Conservation (phyloP, 2,329 filamentous ascomycete species). For the Botryotinia convoluta region DNA sequence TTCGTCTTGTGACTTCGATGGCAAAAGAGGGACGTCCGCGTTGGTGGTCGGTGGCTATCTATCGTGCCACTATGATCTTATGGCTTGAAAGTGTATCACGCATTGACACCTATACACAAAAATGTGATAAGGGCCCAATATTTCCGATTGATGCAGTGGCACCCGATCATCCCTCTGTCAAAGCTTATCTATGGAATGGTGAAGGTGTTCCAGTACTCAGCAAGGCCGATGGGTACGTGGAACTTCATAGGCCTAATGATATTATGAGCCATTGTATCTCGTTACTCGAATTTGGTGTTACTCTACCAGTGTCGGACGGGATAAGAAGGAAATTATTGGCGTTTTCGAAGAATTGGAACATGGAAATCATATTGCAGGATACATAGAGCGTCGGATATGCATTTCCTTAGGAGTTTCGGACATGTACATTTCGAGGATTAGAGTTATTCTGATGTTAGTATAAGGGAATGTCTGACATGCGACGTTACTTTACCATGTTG, state of each 20-base stretch:
- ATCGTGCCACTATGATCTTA: slow-evolving; percentile 61
- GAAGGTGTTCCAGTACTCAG: slow-evolving; percentile 53
- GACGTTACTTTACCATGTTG: not conserved
- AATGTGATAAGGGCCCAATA: slow-evolving; percentile 39
- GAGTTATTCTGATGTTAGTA: not conserved
- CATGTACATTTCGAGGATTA: slow-evolving; percentile 2
- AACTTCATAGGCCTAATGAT: slow-evolving; percentile 47
- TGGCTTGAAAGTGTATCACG: slow-evolving; percentile 60
- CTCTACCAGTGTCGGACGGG: slow-evolving; percentile 53
- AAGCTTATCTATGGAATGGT: slow-evolving; percentile 51
- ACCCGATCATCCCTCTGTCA: slow-evolving; percentile 50
- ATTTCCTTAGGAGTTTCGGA: slow-evolving; percentile 42
- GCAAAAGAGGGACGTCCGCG: slow-evolving; percentile 57
- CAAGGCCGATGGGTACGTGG: slow-evolving; percentile 46
- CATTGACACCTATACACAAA: slow-evolving; percentile 42
- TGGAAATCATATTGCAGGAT: slow-evolving; percentile 25
- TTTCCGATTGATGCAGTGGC: slow-evolving; percentile 51
- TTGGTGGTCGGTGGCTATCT: slow-evolving; percentile 71
- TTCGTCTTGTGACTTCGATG: slow-evolving; percentile 60
- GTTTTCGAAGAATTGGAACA: slow-evolving; percentile 37
- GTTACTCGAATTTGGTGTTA: slow-evolving; percentile 51
- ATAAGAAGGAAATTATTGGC: slow-evolving; percentile 53
- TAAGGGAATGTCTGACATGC: not conserved
- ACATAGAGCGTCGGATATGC: slow-evolving; percentile 23
- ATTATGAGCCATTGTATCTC: slow-evolving; percentile 52